Conservation (phyloP, 768 basidiomycete species). For the Suillus cothurnatus region DNA sequence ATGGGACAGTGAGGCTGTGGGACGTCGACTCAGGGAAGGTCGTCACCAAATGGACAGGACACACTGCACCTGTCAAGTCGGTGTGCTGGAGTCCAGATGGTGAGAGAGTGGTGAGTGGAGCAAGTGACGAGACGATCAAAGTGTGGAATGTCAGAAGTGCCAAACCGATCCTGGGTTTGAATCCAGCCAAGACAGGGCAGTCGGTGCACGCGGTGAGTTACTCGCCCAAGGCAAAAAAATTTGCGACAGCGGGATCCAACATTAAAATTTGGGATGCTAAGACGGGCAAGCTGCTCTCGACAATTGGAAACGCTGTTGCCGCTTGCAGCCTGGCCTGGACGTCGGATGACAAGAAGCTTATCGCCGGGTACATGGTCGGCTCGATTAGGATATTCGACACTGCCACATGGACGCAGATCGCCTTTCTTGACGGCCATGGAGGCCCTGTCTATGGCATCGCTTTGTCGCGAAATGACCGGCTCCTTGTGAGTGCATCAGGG, state of each 20-base stretch:
- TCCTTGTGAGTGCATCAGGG: conserved; percentile 31
- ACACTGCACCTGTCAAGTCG: conserved; percentile 23
- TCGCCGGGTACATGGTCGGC: not conserved
- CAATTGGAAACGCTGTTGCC: not conserved
- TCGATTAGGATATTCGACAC: not conserved
- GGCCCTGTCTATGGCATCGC: conserved; percentile 26
- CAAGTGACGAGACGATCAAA: not conserved
- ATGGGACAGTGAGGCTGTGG: conserved; percentile 25
- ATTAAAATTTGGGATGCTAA: conserved; percentile 35
- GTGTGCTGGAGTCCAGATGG: conserved; percentile 25
- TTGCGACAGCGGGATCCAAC: conserved; percentile 28
- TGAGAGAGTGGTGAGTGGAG: not conserved
- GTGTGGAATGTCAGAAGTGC: not conserved
- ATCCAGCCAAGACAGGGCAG: conserved; percentile 18
- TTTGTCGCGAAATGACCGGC: conserved; percentile 28
- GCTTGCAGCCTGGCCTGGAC: not conserved
- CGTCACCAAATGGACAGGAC: conserved; percentile 17
- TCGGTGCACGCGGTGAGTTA: conserved; percentile 29
- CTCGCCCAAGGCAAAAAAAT: conserved; percentile 23
- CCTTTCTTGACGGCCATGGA: conserved; percentile 20
- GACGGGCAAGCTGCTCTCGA: conserved; percentile 18
- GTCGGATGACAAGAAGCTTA: not conserved
- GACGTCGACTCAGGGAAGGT: conserved; percentile 24
- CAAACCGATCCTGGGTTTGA: conserved; percentile 2
- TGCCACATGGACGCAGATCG: not conserved